Base-by-base conservation (phyloP, 805 yeast species). In the Teunomyces aglyptinius region DNA sequence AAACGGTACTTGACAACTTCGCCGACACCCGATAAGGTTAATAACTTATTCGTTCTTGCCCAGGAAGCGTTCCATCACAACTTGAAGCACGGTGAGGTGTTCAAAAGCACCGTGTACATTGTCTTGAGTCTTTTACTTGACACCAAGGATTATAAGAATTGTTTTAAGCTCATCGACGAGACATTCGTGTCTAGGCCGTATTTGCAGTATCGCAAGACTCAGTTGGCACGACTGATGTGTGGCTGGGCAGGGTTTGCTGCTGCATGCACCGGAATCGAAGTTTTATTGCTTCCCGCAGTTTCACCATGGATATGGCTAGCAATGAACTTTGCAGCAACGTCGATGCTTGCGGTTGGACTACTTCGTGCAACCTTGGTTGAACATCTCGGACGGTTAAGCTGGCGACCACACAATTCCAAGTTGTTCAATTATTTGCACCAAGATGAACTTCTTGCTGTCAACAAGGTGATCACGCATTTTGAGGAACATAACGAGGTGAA, bases 401-500 rank as follows among this genome's bases (percentile, higher is more conserved):
- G 74, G 76, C 45, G 77, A 34, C 59, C 60, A 5, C 67, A 73
- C 44, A 64, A 61, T 12, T 53, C 59, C 2, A 29, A 56, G 5
- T 34, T 57, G 19, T 54, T 65, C 47, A 65, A 68, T 13, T 52
- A 54, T 22, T 36, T 57, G 6, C 70, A 69, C 45, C 54, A 58
- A 7, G 62, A 63, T 8, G 76, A 71, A 48, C 50, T 71, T 6
- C 38, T 59, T 3, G 45, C 57, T 6, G 58, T 68, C 11, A 68
- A 70, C 49, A 60, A 62, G 43, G 62, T 73, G 20, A 58, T 73
- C 45, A 62, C 64, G 6, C 67, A 69, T 47, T 73, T 66, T 45
- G 77, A 74, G 51, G 78, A 74, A 56, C 59, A 64, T 48, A 65
- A 65, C 46, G 78, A 74, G 45, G 55, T 70, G 34, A 74, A 72